Conservation (phyloP, 2,329 filamentous ascomycete genomes). For the Claviceps monticola region DNA sequence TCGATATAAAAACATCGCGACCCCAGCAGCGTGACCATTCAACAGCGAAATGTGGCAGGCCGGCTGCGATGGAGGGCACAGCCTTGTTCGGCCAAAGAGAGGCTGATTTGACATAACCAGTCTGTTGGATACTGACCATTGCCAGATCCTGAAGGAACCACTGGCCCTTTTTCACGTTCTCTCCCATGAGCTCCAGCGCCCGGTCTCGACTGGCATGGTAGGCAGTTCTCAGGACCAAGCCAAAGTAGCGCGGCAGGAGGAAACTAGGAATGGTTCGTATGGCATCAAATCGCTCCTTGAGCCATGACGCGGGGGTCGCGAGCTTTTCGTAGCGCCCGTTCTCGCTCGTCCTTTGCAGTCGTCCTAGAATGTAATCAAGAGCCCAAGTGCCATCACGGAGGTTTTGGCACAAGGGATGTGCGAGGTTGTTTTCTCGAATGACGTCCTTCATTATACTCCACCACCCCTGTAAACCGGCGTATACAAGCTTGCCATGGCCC, state of each 20-base stretch:
- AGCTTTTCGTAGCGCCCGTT: slow-evolving; percentile 49
- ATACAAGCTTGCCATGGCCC: slow-evolving; percentile 70
- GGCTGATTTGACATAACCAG: slow-evolving; percentile 75
- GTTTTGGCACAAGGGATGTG: slow-evolving; percentile 86
- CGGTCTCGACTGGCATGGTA: slow-evolving; percentile 74
- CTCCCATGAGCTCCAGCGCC: slow-evolving; percentile 64
- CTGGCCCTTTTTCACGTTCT: slow-evolving; percentile 66
- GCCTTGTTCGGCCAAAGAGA: slow-evolving; percentile 77
- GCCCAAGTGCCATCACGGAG: slow-evolving; percentile 86
- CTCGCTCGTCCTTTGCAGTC: slow-evolving; percentile 59
- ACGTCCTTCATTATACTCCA: slow-evolving; percentile 83
- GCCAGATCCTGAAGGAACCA: slow-evolving; percentile 79
- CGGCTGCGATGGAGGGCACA: slow-evolving; percentile 80
- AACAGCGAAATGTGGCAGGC: slow-evolving; percentile 83
- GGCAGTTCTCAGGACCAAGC: slow-evolving; percentile 71
- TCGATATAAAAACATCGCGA: slow-evolving; percentile 89
- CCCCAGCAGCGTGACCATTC: slow-evolving; percentile 97
- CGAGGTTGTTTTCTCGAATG: slow-evolving; percentile 78
- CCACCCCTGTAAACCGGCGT: slow-evolving; percentile 96
- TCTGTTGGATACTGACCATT: slow-evolving; percentile 85
- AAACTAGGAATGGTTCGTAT: slow-evolving; percentile 79
- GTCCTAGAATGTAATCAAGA: slow-evolving; percentile 70
- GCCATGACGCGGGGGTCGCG: slow-evolving; percentile 56
- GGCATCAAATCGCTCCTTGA: slow-evolving; percentile 72
- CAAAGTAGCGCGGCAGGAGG: slow-evolving; percentile 85